Conservation (phyloP, 139 green algal genomes). For the Mychonastes homosphaera region DNA sequence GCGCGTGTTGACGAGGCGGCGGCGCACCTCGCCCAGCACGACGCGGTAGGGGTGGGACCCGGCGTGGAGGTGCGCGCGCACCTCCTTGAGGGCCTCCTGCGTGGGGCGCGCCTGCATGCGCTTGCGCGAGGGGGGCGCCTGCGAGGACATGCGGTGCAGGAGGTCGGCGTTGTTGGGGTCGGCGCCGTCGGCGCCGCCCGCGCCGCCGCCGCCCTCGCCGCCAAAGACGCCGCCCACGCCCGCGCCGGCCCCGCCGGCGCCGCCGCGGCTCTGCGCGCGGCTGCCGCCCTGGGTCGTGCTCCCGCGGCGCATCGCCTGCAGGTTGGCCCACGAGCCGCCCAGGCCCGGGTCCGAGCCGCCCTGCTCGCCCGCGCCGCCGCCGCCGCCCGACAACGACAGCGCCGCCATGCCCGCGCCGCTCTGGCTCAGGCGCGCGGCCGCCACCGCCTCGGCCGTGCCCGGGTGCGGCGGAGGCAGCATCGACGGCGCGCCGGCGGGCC, state of each 20-base stretch:
- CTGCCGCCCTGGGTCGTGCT: no score
- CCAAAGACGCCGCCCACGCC: no score
- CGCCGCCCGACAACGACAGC: no score
- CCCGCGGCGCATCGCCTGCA: conserved; percentile 7
- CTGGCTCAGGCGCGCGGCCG: conserved; percentile 2
- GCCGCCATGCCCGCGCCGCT: neutral
- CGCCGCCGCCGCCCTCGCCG: neutral
- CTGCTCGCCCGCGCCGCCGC: neutral
- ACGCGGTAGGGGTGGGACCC: conserved; percentile 82
- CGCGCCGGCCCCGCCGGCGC: no score
- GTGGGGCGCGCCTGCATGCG: conserved; percentile 11
- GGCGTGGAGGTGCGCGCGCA: conserved; percentile 28
- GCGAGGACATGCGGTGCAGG: neutral
- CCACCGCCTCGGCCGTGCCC: no score
- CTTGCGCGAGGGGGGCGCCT: conserved; percentile 2
- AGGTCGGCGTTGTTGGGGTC: neutral
- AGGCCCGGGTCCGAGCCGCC: conserved; percentile 9
- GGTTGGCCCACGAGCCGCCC: conserved; percentile 18
- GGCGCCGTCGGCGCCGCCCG: neutral
- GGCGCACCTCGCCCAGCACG: conserved; percentile 71
- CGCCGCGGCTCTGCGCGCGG: no score
- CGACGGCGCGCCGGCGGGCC: no score
- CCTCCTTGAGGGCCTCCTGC: conserved; percentile 16
- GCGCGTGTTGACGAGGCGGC: conserved; percentile 77
- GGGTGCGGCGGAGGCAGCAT: no score